Conservation (phyloP, 139 green algal species). For the Micractinium sp. region DNA sequence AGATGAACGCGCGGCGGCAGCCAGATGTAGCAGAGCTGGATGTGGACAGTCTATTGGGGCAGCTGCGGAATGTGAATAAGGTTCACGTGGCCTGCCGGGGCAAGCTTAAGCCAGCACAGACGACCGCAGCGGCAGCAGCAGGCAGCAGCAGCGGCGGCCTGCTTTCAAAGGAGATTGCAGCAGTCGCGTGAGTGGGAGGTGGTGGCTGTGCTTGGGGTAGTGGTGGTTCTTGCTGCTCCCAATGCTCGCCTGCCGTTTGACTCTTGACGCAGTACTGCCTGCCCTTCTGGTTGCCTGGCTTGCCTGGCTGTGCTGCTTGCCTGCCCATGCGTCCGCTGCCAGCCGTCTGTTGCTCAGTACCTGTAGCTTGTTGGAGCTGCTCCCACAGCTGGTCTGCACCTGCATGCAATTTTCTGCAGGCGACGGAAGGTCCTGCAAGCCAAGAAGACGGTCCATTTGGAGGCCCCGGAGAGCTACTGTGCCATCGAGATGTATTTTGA, state of each 20-base stretch:
- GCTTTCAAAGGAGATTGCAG: not conserved
- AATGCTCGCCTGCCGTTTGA: not conserved
- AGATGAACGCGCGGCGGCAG: slow-evolving; percentile 1
- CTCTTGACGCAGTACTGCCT: not conserved
- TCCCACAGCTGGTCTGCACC: not conserved
- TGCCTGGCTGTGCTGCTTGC: not conserved
- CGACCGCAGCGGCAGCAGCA: not conserved
- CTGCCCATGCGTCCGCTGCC: not conserved
- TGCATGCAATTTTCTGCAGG: not conserved
- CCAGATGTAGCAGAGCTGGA: not conserved
- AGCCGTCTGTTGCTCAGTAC: not conserved
- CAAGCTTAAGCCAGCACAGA: not conserved
- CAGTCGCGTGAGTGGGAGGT: not conserved
- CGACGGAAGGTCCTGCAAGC: not conserved
- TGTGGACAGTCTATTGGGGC: not conserved
- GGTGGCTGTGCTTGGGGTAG: not conserved
- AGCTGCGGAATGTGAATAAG: slow-evolving; percentile 26
- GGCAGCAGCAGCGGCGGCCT: not conserved
- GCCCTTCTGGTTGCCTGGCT: too few species aligned
- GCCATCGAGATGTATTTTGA: not conserved
- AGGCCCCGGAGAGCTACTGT: slow-evolving; percentile 22
- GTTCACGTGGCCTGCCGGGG: slow-evolving; percentile 20
- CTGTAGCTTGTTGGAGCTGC: too few species aligned
- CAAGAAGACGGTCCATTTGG: not conserved
- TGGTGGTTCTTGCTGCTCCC: too few species aligned